phyloP scores from a whole-genome alignment of 1,284 basidiomycete genomes.

The Singerocomus inundabilis region DNA sequence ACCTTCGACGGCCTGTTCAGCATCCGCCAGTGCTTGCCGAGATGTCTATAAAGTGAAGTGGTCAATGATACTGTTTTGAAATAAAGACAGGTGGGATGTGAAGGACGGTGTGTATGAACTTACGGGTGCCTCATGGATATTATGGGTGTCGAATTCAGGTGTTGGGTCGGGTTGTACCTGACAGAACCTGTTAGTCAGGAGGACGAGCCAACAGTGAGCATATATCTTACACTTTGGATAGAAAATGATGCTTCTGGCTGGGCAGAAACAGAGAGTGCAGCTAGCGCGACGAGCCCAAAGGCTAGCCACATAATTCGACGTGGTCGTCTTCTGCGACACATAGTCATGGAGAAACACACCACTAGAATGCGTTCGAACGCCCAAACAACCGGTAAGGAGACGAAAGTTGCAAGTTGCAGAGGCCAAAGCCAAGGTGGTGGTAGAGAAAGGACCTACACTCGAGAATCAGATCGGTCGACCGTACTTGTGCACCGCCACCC shows the following conservation, averaged over 20 bases:
- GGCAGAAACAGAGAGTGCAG: conserved; percentile 39
- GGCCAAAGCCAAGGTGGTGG: neutral
- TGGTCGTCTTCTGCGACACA: conserved; percentile 20
- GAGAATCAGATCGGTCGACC: neutral
- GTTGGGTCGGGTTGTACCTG: conserved; percentile 16
- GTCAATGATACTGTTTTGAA: neutral
- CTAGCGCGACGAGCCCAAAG: conserved; percentile 52
- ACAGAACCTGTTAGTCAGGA: conserved; percentile 1
- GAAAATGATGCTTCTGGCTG: conserved; percentile 30
- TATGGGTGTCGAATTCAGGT: conserved; percentile 1
- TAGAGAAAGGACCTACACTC: neutral
- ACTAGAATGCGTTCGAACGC: neutral
- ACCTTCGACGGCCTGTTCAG: conserved; percentile 53
- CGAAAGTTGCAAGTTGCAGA: neutral
- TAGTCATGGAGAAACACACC: conserved; percentile 13
- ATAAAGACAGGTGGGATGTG: neutral
- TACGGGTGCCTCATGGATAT: conserved; percentile 19
- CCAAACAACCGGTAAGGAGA: neutral
- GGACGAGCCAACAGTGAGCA: neutral
- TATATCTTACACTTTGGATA: conserved; percentile 22
- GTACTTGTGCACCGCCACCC: conserved; percentile 17
- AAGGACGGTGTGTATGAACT: conserved; percentile 1
- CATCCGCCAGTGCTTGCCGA: conserved; percentile 16
- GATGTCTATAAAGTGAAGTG: conserved; percentile 15
- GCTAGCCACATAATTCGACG: conserved; percentile 64